A percentile compares a stretch with the other conserved stretches of the same genome.
These are phyloP conservation scores for Fusarium oligoseptatum DNA, from an alignment of 2,329 filamentous ascomycete genomes.

Conservation along the genomic window DNA sequence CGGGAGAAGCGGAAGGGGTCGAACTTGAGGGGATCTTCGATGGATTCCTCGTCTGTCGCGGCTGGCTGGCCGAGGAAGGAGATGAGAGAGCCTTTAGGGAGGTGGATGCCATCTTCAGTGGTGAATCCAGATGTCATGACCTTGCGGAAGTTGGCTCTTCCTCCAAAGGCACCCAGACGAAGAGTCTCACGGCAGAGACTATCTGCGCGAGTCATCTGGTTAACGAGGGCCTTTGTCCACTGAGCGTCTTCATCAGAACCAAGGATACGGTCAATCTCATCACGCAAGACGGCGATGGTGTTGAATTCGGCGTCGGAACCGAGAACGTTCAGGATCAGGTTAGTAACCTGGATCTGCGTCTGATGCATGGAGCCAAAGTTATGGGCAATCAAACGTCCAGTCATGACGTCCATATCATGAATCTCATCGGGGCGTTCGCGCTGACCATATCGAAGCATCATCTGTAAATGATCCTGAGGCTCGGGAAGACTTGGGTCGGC, in stretches of 20 bases:
- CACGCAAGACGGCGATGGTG: conserved; percentile 54
- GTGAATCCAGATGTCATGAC: conserved; percentile 47
- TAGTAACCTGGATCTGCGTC: conserved; percentile 55
- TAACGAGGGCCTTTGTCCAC: conserved; percentile 57
- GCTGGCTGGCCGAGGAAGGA: conserved; percentile 50
- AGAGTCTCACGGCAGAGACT: conserved; percentile 60
- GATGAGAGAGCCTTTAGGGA: conserved; percentile 51
- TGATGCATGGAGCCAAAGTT: conserved; percentile 58
- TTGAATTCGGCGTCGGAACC: conserved; percentile 53
- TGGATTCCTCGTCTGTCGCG: conserved; percentile 48
- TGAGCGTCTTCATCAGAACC: conserved; percentile 31
- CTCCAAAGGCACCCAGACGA: conserved; percentile 51
- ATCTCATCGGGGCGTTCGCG: conserved; percentile 55
- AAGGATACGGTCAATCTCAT: conserved; percentile 53
- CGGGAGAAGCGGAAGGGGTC: conserved; percentile 59
- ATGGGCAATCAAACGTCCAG: conserved; percentile 47
- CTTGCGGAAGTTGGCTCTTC: conserved; percentile 47
- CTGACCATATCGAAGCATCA: conserved; percentile 57
- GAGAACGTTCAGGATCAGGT: conserved; percentile 55
- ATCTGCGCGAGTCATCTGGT: conserved; percentile 55
- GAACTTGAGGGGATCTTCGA: conserved; percentile 53
- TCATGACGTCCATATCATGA: conserved; percentile 46
- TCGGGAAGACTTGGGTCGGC: conserved; percentile 28
- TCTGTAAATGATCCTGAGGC: conserved; percentile 57
- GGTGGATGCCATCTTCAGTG: conserved; percentile 49